Conservation (phyloP, 1,284 basidiomycete species). For the Leccinum discolor region DNA sequence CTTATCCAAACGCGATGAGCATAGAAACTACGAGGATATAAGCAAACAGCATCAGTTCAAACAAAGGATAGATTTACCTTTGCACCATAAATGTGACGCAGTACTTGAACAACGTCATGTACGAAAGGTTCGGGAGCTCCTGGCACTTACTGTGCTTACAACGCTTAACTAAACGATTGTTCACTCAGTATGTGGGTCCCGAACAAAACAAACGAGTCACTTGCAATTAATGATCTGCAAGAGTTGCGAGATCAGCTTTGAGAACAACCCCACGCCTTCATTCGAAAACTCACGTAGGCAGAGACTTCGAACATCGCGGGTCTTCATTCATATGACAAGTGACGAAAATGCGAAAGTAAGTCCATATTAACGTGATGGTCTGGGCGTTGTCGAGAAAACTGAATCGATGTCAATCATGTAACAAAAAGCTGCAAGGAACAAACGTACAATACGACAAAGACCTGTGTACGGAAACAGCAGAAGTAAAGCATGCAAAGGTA, state of each 20-base stretch:
- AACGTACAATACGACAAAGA: conserved; percentile 13
- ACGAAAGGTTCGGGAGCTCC: background rate
- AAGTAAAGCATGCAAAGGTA: background rate
- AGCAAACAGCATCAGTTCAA: background rate
- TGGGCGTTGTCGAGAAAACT: conserved; percentile 14
- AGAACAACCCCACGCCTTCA: background rate
- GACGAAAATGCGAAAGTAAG: conserved; percentile 7
- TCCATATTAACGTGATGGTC: background rate
- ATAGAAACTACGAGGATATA: conserved; percentile 20
- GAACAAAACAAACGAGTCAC: background rate
- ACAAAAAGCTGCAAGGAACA: no score
- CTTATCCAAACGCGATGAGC: conserved; percentile 31
- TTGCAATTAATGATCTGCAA: conserved; percentile 10
- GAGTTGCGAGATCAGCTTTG: background rate
- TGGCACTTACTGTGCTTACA: conserved; percentile 3
- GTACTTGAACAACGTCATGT: conserved; percentile 12
- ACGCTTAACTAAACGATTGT: background rate
- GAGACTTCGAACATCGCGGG: background rate
- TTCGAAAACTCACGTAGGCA: conserved; percentile 16
- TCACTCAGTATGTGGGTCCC: conserved; percentile 1
- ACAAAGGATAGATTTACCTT: conserved; percentile 2
- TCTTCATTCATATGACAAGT: conserved; percentile 4
- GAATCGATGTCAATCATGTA: conserved; percentile 6
- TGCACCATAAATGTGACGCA: conserved; percentile 19
- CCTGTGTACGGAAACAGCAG: conserved; percentile 1